Evolutionary conservation across 192 early-diverging fungal species (phyloP).

Genomic region (Coemansia sp.): DNA sequence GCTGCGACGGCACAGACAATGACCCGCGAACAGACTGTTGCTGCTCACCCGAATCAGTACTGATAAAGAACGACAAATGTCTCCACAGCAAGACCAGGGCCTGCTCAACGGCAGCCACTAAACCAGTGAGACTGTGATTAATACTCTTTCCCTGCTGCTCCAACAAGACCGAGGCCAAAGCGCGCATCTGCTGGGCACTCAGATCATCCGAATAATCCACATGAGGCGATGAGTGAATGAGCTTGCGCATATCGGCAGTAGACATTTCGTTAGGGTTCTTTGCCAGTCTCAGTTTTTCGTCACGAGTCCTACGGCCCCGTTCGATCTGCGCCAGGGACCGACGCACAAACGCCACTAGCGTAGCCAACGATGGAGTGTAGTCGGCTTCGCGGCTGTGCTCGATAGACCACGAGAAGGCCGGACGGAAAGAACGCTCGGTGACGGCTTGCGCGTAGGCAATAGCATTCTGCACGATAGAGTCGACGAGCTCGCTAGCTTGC

Average conservation of each 20-base stretch:
- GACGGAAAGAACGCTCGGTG: conserved; percentile 47
- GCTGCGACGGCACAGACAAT: conserved; percentile 25
- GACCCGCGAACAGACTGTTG: background rate
- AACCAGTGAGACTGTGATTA: conserved; percentile 40
- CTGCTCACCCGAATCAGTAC: background rate
- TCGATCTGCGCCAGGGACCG: conserved; percentile 42
- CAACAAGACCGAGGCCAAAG: conserved; percentile 41
- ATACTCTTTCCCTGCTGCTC: conserved; percentile 50
- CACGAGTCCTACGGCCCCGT: conserved; percentile 30
- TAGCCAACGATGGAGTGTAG: conserved; percentile 54
- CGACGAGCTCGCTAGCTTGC: conserved; percentile 52
- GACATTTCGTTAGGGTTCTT: conserved; percentile 42
- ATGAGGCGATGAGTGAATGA: conserved; percentile 38
- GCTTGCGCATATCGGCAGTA: conserved; percentile 44
- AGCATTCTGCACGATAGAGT: conserved; percentile 42
- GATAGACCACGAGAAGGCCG: conserved; percentile 54
- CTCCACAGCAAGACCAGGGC: conserved; percentile 74
- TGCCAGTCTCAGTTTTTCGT: conserved; percentile 43
- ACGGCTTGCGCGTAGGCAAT: conserved; percentile 52
- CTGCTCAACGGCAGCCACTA: conserved; percentile 61
- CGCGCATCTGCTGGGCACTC: conserved; percentile 46
- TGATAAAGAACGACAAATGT: conserved; percentile 65
- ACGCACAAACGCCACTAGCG: conserved; percentile 44
- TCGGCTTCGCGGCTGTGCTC: conserved; percentile 58
- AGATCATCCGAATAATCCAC: conserved; percentile 39